These are phyloP conservation scores for Apiotrichum laibachii DNA, from an alignment of 1,284 basidiomycete species.

Conservation along the genomic window DNA sequence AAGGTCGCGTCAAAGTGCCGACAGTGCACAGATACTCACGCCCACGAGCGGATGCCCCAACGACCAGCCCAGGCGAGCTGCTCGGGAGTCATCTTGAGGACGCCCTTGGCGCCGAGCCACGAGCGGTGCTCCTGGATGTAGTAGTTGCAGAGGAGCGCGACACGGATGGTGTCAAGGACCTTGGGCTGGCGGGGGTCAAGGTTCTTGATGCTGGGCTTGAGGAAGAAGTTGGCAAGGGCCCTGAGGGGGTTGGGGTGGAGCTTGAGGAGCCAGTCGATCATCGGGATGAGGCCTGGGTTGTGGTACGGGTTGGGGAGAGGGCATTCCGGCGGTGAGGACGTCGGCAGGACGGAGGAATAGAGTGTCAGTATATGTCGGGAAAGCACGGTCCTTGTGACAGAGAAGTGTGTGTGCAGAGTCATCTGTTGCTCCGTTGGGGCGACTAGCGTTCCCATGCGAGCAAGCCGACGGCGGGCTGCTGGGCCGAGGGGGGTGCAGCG, in stretches of 20 bases:
- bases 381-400: background rate
- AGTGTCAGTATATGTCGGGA: background rate
- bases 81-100: slow-evolving; percentile 34
- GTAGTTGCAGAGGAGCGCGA: slow-evolving; percentile 38
- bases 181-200: slow-evolving; percentile 25
- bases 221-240: slow-evolving; percentile 24
- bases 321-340: background rate
- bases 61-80: slow-evolving; percentile 4
- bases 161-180: slow-evolving; percentile 40
- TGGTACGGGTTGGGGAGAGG: background rate
- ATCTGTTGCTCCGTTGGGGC: too few relatives aligned
- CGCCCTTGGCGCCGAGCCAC: slow-evolving; percentile 43
- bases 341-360: background rate
- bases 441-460: too few relatives aligned
- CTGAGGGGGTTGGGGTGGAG: slow-evolving; percentile 38
- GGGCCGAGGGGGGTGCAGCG: too few relatives aligned
- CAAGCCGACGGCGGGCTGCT: too few relatives aligned
- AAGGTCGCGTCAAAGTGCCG: too few relatives aligned
- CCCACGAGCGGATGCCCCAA: slow-evolving; percentile 39
- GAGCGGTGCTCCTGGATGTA: slow-evolving; percentile 48
- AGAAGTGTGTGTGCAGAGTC: background rate
- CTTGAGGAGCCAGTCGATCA: slow-evolving; percentile 38
- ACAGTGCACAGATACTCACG: slow-evolving; percentile 31
- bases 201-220: slow-evolving; percentile 17
- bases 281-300: slow-evolving; percentile 37